Percentiles rank a stretch among this genome's conserved stretches.
Evolutionary conservation across 345 rosid species (phyloP).

Genomic region (Pistacia atlantica): DNA sequence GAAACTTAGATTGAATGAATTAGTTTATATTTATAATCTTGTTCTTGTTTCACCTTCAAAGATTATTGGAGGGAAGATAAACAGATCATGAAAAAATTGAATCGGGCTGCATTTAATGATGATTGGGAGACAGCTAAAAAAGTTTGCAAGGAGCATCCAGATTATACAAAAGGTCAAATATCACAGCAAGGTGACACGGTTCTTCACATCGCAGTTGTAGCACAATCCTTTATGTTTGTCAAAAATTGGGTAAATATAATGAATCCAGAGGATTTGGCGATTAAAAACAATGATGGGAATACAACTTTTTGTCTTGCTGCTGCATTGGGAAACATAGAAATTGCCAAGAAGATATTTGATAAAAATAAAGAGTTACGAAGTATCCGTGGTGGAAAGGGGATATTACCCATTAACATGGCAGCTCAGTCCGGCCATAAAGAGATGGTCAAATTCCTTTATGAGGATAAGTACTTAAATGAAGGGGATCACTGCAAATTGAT

Average conservation of each 20-base stretch:
- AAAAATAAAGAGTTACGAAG: background rate
- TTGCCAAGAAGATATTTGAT: constrained; percentile 4
- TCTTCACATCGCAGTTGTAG: constrained; percentile 19
- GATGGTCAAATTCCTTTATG: too few species aligned
- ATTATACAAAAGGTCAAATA: background rate
- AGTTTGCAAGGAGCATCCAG: background rate
- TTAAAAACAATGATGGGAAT: background rate
- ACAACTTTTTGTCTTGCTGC: constrained; percentile 14
- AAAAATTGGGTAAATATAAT: too few species aligned
- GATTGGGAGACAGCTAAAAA: constrained; percentile 4
- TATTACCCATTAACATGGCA: too few species aligned
- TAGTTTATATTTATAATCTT: too few species aligned
- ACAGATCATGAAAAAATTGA: background rate
- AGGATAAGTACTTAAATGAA: too few species aligned
- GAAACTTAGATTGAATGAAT: too few species aligned
- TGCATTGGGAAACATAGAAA: background rate
- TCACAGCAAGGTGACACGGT: constrained; percentile 11
- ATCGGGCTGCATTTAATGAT: background rate
- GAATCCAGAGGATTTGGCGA: too few species aligned
- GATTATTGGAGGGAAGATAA: too few species aligned
- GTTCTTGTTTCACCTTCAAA: too few species aligned
- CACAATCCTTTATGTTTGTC: background rate
- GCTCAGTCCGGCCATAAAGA: too few species aligned
- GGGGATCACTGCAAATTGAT: too few species aligned
- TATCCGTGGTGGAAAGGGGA: too few species aligned